phyloP scores from a whole-genome alignment of 2,329 filamentous ascomycete species.

The Talaromyces verruculosus region DNA sequence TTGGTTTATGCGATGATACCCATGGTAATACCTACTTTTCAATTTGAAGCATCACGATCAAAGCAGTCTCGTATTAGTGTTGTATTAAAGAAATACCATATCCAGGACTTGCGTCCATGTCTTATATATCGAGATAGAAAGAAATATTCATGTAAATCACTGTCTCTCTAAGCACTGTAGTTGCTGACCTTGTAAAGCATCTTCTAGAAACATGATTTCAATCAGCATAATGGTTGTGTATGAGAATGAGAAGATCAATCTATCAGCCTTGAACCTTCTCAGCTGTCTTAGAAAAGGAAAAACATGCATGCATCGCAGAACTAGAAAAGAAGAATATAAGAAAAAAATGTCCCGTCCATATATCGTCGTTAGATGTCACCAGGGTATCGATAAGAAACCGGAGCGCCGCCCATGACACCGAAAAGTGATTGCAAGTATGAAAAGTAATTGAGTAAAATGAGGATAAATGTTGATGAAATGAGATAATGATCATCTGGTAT shows the following conservation, averaged over 20 bases:
- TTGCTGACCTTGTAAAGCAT: not conserved
- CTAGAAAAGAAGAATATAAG: conserved; percentile 14
- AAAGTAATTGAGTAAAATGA: conserved; percentile 18
- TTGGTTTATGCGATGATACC: conserved; percentile 1
- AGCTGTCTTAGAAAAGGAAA: not conserved
- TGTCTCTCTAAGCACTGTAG: conserved; percentile 1
- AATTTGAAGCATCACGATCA: not conserved
- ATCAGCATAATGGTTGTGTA: not conserved
- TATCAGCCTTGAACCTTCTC: conserved; percentile 14
- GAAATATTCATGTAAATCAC: not conserved
- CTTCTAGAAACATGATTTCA: not conserved
- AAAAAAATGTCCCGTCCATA: conserved; percentile 13
- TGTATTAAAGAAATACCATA: not conserved
- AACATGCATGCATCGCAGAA: conserved; percentile 4
- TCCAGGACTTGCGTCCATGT: conserved; percentile 22
- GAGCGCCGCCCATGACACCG: conserved; percentile 17
- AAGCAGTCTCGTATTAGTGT: not conserved
- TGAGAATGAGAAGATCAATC: conserved; percentile 5
- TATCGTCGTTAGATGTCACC: conserved; percentile 21
- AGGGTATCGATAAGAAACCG: conserved; percentile 22
- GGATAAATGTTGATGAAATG: not conserved
- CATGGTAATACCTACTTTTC: conserved; percentile 3
- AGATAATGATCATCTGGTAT: not conserved
- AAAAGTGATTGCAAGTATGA: conserved; percentile 19
- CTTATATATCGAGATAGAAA: conserved; percentile 18